Base-by-base conservation (phyloP, 1,139 yeast genomes). In the Zygoascus hellenicus region DNA sequence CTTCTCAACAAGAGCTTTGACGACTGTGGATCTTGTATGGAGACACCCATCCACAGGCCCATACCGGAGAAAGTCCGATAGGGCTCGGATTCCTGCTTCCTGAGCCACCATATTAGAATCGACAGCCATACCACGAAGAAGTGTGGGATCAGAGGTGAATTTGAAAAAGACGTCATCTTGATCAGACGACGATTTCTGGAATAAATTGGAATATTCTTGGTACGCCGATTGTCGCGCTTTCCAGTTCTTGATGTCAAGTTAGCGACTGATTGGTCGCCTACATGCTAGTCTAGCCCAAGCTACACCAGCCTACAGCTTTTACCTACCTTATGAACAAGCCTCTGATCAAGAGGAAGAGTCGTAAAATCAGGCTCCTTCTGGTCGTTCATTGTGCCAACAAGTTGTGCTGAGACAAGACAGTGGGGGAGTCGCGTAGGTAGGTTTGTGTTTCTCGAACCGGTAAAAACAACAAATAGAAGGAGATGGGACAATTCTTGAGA, bases 31-130 rank as follows among this genome's bases (percentile, higher is more conserved):
- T 52, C 77, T 71, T 14, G 65, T 54, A 26, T 61, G 48, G 47
- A 57, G 49, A 49, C 65, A 74, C 53, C 63, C 69, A 44, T 55
- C 59, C 6, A 75, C 58, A 0, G 83, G 86, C 1, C 87, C 89
- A 58, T 65, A 76, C 57, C 78, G 77, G 48, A 86, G 68, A 56
- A 78, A 77, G n/a, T 77, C 74, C 11, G 67, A 66, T 22, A 86
- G 64, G 5, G 85, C 73, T 10, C 69, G 65, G 34, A 88, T 70
- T 10, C 89, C 97, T 0, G 84, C 69, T 61, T 92, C 97, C 57
- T 89, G 96, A 0, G 98, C 96, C 17, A 86, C 95, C 13, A 89
- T 97, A 63, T 92, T 92, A 38, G 83, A 65, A 62, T 92, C 99
- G 6, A 77, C 72, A 9, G 84, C 79, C 34, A 81, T 74, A 56